phyloP scores from a whole-genome alignment of 2,329 filamentous ascomycete species.

The Trichoderma oligosporum region DNA sequence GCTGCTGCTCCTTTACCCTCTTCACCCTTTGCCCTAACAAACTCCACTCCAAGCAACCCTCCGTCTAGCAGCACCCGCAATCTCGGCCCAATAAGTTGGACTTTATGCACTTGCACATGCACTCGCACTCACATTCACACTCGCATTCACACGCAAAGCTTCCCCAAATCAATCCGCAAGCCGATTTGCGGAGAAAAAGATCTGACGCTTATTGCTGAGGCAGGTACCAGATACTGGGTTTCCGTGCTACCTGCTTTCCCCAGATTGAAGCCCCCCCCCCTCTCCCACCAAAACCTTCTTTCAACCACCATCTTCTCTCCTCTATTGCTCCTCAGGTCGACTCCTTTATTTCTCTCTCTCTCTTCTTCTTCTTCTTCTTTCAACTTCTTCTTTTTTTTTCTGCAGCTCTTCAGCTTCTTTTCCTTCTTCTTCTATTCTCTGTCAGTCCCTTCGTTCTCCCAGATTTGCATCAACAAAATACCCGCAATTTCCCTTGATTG shows the following conservation, averaged over 20 bases:
- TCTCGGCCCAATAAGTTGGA: no score
- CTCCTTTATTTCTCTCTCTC: conserved; percentile 3
- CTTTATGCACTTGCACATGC: no score
- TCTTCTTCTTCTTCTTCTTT: background rate
- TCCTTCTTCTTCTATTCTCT: background rate
- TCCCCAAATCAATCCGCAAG: background rate
- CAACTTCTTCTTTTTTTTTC: conserved; percentile 6
- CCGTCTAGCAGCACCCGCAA: no score
- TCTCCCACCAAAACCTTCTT: conserved; percentile 20
- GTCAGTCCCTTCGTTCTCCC: no score
- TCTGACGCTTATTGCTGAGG: conserved; percentile 18
- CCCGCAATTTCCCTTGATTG: no score
- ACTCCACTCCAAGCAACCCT: no score
- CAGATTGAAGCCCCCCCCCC: no score
- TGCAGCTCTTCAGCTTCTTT: no score
- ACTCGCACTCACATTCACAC: background rate
- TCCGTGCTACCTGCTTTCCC: conserved; percentile 18
- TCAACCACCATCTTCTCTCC: conserved; percentile 8
- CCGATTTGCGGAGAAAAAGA: conserved; percentile 13
- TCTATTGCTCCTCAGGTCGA: no score
- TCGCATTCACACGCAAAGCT: background rate
- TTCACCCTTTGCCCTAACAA: no score
- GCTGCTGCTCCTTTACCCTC: no score
- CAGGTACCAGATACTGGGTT: conserved; percentile 17
- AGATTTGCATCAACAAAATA: no score